Conservation (phyloP, 1,284 basidiomycete genomes). For the Limonomyces culmigenus region DNA sequence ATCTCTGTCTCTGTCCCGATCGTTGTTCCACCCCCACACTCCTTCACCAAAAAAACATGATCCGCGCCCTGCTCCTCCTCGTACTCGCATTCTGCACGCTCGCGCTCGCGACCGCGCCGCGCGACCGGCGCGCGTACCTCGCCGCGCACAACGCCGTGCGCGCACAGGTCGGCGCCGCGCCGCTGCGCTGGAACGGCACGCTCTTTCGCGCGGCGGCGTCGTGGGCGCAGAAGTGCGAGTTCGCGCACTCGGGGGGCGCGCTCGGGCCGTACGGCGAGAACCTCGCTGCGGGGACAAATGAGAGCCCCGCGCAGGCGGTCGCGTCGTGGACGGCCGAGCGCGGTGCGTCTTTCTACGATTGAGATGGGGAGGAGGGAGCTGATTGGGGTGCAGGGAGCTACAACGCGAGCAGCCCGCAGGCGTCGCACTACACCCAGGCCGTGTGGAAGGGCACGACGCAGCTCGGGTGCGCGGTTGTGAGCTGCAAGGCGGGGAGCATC, state of each 20-base stretch:
- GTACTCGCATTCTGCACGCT: too few species aligned
- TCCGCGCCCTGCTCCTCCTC: too few species aligned
- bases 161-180: constrained; percentile 19
- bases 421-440: constrained; percentile 14
- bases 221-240: constrained; percentile 32
- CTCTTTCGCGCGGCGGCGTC: constrained; percentile 26
- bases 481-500: constrained; percentile 3
- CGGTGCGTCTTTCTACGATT: too few species aligned
- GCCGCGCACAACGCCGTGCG: constrained; percentile 30
- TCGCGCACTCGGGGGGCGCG: constrained; percentile 25
- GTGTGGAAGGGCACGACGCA: constrained; percentile 13
- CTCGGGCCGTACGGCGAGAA: constrained; percentile 11
- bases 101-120: too few species aligned
- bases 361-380: too few species aligned
- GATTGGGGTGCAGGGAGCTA: constrained; percentile 9
- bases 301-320: constrained; percentile 6
- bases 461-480: constrained; percentile 10
- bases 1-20: too few species aligned
- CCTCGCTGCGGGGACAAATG: constrained; percentile 11
- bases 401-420: constrained; percentile 8
- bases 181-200: constrained; percentile 26
- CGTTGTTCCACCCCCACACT: too few species aligned
- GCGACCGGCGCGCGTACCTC: constrained; percentile 16
- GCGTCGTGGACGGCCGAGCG: constrained; percentile 8
- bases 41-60: too few species aligned